phyloP scores from a whole-genome alignment of 1,139 yeast species.

The Ogataea hybrid region DNA sequence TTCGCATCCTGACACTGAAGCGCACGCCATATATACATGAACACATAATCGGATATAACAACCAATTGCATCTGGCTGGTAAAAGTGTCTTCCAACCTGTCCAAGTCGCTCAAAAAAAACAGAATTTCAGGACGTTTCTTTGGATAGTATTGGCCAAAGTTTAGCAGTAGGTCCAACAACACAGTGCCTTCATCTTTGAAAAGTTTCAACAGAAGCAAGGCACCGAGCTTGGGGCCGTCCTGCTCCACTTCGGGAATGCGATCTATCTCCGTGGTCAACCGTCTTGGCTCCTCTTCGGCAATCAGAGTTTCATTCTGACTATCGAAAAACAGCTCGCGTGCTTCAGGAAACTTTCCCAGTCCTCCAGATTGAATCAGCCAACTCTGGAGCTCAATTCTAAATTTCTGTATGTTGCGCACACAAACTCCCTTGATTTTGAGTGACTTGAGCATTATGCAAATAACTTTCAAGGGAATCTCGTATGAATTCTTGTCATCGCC shows the following conservation, averaged over 20 bases:
- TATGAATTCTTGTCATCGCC: conserved; percentile 35
- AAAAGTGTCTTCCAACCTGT: conserved; percentile 5
- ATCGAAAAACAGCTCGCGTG: conserved; percentile 32
- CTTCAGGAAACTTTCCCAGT: conserved; percentile 41
- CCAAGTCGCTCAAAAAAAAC: conserved; percentile 15
- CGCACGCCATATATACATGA: conserved; percentile 9
- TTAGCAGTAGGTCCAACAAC: conserved; percentile 20
- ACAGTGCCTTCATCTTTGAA: conserved; percentile 1
- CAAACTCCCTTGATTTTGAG: conserved; percentile 46
- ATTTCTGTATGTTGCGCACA: conserved; percentile 44
- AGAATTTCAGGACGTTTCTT: conserved; percentile 19
- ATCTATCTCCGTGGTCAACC: neutral
- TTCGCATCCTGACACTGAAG: conserved; percentile 6
- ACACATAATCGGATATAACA: conserved; percentile 6
- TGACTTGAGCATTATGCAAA: conserved; percentile 60
- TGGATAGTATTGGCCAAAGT: conserved; percentile 22
- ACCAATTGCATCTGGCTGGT: conserved; percentile 4
- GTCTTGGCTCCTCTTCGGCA: neutral
- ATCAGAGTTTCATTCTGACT: neutral
- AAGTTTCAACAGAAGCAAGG: conserved; percentile 3
- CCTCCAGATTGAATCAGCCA: conserved; percentile 64
- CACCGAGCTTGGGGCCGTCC: conserved; percentile 3
- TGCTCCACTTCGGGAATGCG: conserved; percentile 6
- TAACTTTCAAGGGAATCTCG: conserved; percentile 41
- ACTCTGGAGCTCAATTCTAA: conserved; percentile 54